Evolutionary conservation across 768 basidiomycete genomes (phyloP), one percentile per base, ranked within the genome.

Genomic region (Podaxis pistillaris): DNA sequence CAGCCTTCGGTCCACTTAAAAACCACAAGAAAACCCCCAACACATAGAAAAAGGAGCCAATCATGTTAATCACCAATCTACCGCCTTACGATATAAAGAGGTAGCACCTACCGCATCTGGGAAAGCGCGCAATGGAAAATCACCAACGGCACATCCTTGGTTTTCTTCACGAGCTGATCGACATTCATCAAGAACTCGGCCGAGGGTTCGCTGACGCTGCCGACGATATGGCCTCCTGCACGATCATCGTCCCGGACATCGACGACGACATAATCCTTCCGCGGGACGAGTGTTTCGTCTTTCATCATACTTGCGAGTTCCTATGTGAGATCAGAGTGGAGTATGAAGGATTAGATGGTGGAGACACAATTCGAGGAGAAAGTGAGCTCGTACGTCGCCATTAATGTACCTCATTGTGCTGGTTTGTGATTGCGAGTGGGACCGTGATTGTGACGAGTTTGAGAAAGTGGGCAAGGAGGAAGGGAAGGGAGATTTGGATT

Each of bases 221-320:
- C 81, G 66, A 81, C 85, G 72, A 94, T 91, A 71, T 94, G 89
- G 40, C 93, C 93, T 66, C 93, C 93, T 11, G 70, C 77, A 73
- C 81, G 90, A 66, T 94, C 93, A 60, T 87, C 84, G 71, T 93
- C 92, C n/a, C 93, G 87, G 36, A 94, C 93, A 71, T 94, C 93
- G 44, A 94, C 83, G 49, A 94, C 81, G 33, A 88, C 72, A 70
- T 87, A 94, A 70, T 93, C 90, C 70, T 85, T 83, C 68, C 78
- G 74, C 7, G 84, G 75, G 36, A 77, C 74, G 68, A 86, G 86
- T 60, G 65, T 69, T 60, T 80, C 81, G 69, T 83, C 85, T 73
- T 88, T 92, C 66, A 93, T 86, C 63, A 91, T 72, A 33, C 75
- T 73, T 19, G 86, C 87, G 52, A 94, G 84, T 70, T 90, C 85